Conservation (phyloP, 345 rosid species). For the Salix purpurea region DNA sequence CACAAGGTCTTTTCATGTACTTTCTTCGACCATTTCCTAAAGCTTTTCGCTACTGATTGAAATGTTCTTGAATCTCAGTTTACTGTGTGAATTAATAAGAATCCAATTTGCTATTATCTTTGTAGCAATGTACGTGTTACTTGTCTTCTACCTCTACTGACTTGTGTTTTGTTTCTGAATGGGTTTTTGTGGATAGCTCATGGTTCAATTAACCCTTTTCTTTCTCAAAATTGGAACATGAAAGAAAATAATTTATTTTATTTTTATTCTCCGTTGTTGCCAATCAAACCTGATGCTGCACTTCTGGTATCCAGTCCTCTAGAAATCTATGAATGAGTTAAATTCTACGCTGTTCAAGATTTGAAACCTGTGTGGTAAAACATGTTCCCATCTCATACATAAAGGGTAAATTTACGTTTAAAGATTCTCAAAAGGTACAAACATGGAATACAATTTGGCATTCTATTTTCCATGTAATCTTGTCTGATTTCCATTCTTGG, state of each 20-base stretch:
- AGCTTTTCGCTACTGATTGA: not conserved
- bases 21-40: slow-evolving; percentile 7
- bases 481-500: not conserved
- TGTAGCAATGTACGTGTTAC: not conserved
- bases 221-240: not conserved
- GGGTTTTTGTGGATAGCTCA: not conserved
- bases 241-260: not conserved
- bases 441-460: not conserved
- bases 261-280: too few relatives aligned
- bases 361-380: too few relatives aligned
- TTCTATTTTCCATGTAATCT: not conserved
- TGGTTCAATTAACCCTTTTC: not conserved
- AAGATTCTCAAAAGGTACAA: not conserved
- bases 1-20: slow-evolving; percentile 14
- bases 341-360: too few relatives aligned
- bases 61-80: slow-evolving; percentile 16
- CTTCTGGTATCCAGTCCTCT: too few relatives aligned
- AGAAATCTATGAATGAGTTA: too few relatives aligned
- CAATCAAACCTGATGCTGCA: not conserved
- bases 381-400: not conserved
- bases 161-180: not conserved
- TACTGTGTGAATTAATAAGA: slow-evolving; percentile 30
- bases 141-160: not conserved
- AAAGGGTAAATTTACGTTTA: not conserved
- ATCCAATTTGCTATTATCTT: slow-evolving; percentile 6